Base-by-base conservation (phyloP, 2,329 filamentous ascomycete genomes). In the Fusarium agapanthi region DNA sequence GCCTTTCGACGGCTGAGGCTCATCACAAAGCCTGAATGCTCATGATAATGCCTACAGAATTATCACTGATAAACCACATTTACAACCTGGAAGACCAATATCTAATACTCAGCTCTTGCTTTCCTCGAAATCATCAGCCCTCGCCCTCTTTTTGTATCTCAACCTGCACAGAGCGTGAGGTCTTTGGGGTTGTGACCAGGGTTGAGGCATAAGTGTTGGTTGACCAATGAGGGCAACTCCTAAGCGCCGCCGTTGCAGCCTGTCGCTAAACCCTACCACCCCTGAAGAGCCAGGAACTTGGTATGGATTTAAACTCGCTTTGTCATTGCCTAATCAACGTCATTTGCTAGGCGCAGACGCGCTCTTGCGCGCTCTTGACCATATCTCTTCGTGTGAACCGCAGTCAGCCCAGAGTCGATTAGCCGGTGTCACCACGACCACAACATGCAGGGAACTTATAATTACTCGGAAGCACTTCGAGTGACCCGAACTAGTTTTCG, bases 201-300 rank as follows among this genome's bases (percentile, higher is more conserved):
- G 69, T 67, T 69, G 60, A 69, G 55, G 48, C 59, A 65, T 59
- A 70, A 61, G 61, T 41, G 64, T 66, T 43, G 53, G 32, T 35
- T 55, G 57, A 44, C 78, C 78, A 80, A 79, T 80, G 64, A 75
- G 50, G 61, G 40, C 20, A 55, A 60, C 44, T 75, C 67, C 58
- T 79, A 79, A 79, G 78, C 78, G 78, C 78, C 76, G 76, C 73
- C 67, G 72, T 75, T 77, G 72, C 75, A 75, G 68, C 70, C 70
- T 72, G 75, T 74, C 76, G 70, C 70, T 70, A 61, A 64, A 74
- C 72, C 72, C 78, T 76, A 73, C 70, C 37, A 57, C 65, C 69
- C 67, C 71, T 67, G 61, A 56, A 59, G 71, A 65, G 67, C 64
- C 62, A 67, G 67, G 63, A 68, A 59, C 62, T 69, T 63, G 65